These are phyloP conservation scores for Aspergillus pseudoglaucus DNA, from an alignment of 2,329 filamentous ascomycete species.

Conservation along the genomic window DNA sequence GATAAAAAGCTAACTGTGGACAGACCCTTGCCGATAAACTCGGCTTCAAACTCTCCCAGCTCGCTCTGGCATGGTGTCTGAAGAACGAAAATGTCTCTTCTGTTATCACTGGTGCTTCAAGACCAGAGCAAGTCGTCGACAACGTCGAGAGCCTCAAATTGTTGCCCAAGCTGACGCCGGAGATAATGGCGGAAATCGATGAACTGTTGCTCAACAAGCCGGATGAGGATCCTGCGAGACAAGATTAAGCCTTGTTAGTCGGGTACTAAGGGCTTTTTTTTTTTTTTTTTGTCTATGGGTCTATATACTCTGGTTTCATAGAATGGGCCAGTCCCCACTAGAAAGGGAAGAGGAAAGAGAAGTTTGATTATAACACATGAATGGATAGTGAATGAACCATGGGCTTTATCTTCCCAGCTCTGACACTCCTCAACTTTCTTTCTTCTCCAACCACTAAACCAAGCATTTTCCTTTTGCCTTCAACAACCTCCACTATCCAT, in stretches of 20 bases:
- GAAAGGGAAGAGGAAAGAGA: too few species aligned
- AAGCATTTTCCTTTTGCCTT: too few species aligned
- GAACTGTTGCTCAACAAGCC: slow-evolving; percentile 27
- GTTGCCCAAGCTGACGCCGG: slow-evolving; percentile 37
- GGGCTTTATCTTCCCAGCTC: too few species aligned
- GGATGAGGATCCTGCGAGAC: slow-evolving; percentile 14
- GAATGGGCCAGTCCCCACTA: too few species aligned
- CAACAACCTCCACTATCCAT: too few species aligned
- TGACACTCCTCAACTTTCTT: too few species aligned
- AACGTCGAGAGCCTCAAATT: slow-evolving; percentile 42
- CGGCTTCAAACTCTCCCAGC: slow-evolving; percentile 49
- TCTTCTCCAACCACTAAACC: too few species aligned
- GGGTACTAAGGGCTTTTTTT: not conserved
- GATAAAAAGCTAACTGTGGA: not conserved
- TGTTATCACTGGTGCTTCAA: slow-evolving; percentile 38
- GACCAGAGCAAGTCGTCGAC: slow-evolving; percentile 39
- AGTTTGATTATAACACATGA: too few species aligned
- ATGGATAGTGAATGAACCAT: too few species aligned
- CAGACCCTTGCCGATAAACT: slow-evolving; percentile 27
- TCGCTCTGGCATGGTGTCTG: slow-evolving; percentile 54
- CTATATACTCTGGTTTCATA: too few species aligned
- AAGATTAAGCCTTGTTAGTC: slow-evolving; percentile 2
- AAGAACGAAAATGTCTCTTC: slow-evolving; percentile 52
- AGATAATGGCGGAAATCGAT: slow-evolving; percentile 44
- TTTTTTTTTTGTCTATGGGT: not conserved